These are phyloP conservation scores for Perkinsela sp. DNA, from an alignment of 208 protist species.

Conservation along the genomic window DNA sequence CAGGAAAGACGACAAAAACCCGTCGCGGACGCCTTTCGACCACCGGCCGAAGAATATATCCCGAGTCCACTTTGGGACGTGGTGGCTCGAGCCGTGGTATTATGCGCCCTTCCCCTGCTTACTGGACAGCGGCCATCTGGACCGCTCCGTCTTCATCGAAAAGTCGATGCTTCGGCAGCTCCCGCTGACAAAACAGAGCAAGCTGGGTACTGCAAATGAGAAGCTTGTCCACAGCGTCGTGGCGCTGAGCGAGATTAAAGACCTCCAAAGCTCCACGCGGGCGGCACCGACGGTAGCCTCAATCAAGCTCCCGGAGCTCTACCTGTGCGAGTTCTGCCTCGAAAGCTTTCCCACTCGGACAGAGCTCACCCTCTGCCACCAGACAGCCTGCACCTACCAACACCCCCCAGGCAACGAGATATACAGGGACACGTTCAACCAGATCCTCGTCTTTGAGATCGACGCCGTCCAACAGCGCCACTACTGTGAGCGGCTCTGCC, in stretches of 20 bases:
- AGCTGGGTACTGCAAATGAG: background rate
- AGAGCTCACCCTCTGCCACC: slow-evolving; percentile 13
- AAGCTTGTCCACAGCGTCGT: background rate
- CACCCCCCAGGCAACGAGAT: slow-evolving; percentile 65
- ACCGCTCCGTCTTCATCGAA: slow-evolving; percentile 1
- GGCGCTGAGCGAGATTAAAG: slow-evolving; percentile 3
- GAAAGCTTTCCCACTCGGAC: slow-evolving; percentile 14
- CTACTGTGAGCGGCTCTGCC: slow-evolving; percentile 92
- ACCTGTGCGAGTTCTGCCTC: slow-evolving; percentile 14
- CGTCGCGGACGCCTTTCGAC: slow-evolving; percentile 27
- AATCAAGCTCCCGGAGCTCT: slow-evolving; percentile 26
- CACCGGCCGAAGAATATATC: slow-evolving; percentile 82
- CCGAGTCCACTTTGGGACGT: slow-evolving; percentile 73
- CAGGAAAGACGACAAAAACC: slow-evolving; percentile 17
- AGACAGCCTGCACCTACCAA: slow-evolving; percentile 9
- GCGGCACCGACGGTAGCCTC: too few species aligned
- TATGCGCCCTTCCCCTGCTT: slow-evolving; percentile 78
- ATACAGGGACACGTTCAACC: slow-evolving; percentile 43
- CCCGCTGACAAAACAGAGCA: background rate
- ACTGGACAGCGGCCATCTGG: background rate
- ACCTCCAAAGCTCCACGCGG: background rate
- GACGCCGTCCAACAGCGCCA: slow-evolving; percentile 80
- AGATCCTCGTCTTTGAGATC: slow-evolving; percentile 79
- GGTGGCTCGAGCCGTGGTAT: slow-evolving; percentile 87
- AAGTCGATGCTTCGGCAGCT: background rate